These are phyloP conservation scores for Colletotrichum karsti DNA, from an alignment of 2,329 filamentous ascomycete species.

Conservation along the genomic window DNA sequence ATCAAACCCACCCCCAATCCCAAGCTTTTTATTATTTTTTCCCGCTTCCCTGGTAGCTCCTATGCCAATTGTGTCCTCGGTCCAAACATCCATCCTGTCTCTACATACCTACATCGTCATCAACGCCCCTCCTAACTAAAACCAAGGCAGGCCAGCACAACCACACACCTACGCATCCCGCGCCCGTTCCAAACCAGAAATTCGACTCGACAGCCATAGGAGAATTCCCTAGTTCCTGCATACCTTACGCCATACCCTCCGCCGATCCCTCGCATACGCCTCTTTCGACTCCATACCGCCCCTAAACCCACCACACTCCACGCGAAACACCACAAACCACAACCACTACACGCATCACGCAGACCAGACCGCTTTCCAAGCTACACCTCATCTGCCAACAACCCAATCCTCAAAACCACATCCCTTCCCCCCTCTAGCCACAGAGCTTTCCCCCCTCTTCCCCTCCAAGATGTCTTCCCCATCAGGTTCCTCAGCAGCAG, in stretches of 20 bases:
- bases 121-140: constrained; percentile 23
- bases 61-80: not conserved
- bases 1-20: not conserved
- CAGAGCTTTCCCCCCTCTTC: not conserved
- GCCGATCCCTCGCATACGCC: constrained; percentile 20
- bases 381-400: not conserved
- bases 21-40: not conserved
- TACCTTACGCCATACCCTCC: constrained; percentile 23
- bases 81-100: not conserved
- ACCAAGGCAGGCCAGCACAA: constrained; percentile 22
- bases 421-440: not conserved
- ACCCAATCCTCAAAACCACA: not conserved
- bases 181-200: not conserved
- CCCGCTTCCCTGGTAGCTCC: not conserved
- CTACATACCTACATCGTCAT: constrained; percentile 24
- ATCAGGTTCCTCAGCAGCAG: constrained; percentile 59
- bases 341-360: not conserved
- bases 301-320: constrained; percentile 7
- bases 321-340: not conserved
- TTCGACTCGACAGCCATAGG: not conserved
- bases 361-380: not conserved
- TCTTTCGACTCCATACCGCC: not conserved
- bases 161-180: constrained; percentile 9
- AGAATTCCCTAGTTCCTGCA: not conserved
- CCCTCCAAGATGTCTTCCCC: constrained; percentile 66